A percentile compares a stretch with the other conserved stretches of the same genome.
Evolutionary conservation across 116 monocot genomes (phyloP).

Genomic region (Iris pallida): DNA sequence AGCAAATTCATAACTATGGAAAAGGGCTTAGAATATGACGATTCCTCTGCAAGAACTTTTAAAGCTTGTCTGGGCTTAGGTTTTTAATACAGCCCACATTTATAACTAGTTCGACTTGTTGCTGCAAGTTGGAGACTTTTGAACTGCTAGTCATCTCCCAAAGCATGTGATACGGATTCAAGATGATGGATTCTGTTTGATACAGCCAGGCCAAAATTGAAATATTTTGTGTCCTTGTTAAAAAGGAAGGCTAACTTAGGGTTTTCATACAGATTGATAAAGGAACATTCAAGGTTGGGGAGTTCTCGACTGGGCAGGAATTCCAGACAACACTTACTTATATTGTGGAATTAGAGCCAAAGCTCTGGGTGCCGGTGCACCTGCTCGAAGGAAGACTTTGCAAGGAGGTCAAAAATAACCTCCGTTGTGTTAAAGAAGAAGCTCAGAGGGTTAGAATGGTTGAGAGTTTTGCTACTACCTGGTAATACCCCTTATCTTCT

Average conservation of each 20-base stretch:
- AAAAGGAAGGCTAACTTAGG: background rate
- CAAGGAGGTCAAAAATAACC: constrained; percentile 68
- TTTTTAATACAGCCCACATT: too few relatives aligned
- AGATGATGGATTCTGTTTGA: background rate
- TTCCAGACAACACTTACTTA: constrained; percentile 58
- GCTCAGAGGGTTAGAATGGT: constrained; percentile 46
- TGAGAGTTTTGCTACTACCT: background rate
- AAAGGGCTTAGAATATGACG: too few relatives aligned
- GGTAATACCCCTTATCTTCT: constrained; percentile 6
- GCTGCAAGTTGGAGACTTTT: background rate
- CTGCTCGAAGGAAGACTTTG: constrained; percentile 81
- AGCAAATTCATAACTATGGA: too few relatives aligned
- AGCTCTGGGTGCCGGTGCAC: constrained; percentile 75
- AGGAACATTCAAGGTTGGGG: constrained; percentile 12
- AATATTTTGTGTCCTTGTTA: background rate
- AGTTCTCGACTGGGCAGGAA: constrained; percentile 16
- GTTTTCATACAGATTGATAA: constrained; percentile 24
- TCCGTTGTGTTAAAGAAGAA: constrained; percentile 56
- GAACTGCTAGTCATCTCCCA: background rate
- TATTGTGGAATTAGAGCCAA: constrained; percentile 79
- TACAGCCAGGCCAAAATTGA: background rate
- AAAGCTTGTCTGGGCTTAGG: too few relatives aligned
- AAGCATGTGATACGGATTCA: background rate
- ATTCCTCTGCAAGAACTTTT: too few relatives aligned
- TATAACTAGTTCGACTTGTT: too few relatives aligned